Evolutionary conservation across 805 yeast genomes (phyloP).

Genomic region (Komagataella pastoris): DNA sequence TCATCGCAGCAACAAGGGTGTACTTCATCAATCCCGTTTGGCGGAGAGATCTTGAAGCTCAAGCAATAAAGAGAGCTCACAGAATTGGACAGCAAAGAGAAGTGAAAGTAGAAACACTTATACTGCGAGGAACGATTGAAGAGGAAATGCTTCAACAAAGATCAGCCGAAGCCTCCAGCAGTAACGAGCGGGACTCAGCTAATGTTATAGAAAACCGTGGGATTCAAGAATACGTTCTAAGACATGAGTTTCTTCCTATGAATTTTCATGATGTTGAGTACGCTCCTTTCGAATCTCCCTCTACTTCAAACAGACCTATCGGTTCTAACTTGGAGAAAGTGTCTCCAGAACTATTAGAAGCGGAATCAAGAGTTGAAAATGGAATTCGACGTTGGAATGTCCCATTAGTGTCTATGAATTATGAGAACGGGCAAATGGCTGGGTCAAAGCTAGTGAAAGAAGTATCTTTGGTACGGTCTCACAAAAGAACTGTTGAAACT

Average conservation of each 20-base stretch:
- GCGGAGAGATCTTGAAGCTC: slow-evolving; percentile 59
- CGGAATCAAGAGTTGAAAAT: slow-evolving; percentile 5
- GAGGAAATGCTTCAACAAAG: slow-evolving; percentile 45
- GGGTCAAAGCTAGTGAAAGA: neutral
- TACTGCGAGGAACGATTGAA: slow-evolving; percentile 49
- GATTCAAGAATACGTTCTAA: slow-evolving; percentile 40
- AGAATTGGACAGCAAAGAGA: slow-evolving; percentile 58
- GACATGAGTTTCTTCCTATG: slow-evolving; percentile 30
- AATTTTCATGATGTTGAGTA: slow-evolving; percentile 19
- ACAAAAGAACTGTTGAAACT: neutral
- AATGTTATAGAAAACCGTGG: slow-evolving; percentile 46
- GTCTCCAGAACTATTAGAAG: neutral
- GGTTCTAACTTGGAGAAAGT: neutral
- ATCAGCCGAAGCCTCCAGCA: neutral
- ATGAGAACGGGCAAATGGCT: neutral
- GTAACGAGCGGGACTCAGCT: slow-evolving; percentile 4
- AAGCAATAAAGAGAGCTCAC: slow-evolving; percentile 67
- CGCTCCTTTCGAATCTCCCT: slow-evolving; percentile 19
- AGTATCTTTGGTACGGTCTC: neutral
- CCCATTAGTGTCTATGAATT: slow-evolving; percentile 3
- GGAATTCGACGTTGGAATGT: slow-evolving; percentile 9
- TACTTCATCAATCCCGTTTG: slow-evolving; percentile 65
- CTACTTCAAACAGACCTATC: slow-evolving; percentile 3
- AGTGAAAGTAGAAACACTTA: slow-evolving; percentile 57
- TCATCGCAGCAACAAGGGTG: slow-evolving; percentile 54